These are phyloP conservation scores for Pseudogymnoascus sp. DNA, from an alignment of 2,329 filamentous ascomycete species.

Conservation along the genomic window DNA sequence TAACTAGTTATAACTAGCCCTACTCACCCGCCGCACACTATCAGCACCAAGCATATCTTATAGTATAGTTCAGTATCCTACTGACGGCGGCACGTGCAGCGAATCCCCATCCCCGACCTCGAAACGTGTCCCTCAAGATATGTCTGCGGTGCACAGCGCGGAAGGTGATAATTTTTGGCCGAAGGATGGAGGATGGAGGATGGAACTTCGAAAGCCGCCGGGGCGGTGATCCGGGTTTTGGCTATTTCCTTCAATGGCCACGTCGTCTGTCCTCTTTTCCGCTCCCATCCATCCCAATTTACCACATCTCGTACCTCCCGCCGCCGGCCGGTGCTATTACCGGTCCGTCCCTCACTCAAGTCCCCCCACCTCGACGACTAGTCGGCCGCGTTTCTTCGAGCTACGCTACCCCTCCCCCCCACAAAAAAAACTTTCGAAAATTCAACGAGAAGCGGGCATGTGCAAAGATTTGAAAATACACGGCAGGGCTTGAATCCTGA, in stretches of 20 bases:
- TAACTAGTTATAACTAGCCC: neutral
- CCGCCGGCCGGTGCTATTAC: neutral
- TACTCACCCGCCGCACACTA: conserved; percentile 1
- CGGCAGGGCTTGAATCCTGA: neutral
- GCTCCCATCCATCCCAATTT: neutral
- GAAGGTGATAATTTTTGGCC: neutral
- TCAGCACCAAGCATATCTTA: neutral
- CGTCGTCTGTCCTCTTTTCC: neutral
- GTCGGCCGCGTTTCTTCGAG: neutral
- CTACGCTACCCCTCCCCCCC: neutral
- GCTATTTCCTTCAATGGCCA: neutral
- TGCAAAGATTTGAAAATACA: neutral
- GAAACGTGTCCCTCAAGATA: neutral
- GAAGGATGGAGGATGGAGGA: neutral
- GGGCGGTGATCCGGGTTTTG: neutral
- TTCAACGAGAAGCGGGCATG: neutral
- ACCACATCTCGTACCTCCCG: neutral
- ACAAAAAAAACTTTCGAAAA: neutral
- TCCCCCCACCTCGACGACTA: neutral
- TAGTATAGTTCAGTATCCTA: neutral
- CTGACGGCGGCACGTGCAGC: neutral
- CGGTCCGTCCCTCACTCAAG: neutral
- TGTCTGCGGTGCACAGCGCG: neutral
- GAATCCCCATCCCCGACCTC: neutral
- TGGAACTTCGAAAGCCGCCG: neutral